Conservation (phyloP, 768 basidiomycete species). For the Agaricus blazei region DNA sequence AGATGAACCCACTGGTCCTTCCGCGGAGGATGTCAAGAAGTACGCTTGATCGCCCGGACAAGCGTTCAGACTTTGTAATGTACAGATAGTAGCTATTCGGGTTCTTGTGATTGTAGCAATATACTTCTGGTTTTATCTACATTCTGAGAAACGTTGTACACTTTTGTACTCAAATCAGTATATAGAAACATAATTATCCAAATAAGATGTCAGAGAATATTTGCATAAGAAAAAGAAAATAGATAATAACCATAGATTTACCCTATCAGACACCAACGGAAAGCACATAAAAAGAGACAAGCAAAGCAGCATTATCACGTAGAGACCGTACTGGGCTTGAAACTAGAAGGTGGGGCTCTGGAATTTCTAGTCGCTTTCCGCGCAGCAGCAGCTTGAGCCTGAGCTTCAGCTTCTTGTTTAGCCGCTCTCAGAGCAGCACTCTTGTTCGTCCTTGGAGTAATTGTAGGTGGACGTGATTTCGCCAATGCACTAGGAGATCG, state of each 20-base stretch:
- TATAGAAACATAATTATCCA: background rate
- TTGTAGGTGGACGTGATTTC: conserved; percentile 49
- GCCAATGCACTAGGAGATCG: conserved; percentile 14
- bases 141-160: no score
- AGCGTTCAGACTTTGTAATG: no score
- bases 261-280: background rate
- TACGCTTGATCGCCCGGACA: conserved; percentile 36
- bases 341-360: conserved; percentile 34
- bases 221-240: no score
- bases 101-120: background rate
- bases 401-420: conserved; percentile 56
- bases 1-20: conserved; percentile 64
- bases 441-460: conserved; percentile 66
- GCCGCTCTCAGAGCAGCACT: conserved; percentile 68
- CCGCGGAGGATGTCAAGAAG: conserved; percentile 56
- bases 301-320: conserved; percentile 1
- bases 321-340: conserved; percentile 27
- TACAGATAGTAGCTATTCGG: background rate
- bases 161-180: no score
- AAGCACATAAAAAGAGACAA: background rate
- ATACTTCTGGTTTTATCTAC: background rate
- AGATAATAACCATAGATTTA: background rate
- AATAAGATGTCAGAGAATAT: background rate
- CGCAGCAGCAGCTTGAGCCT: conserved; percentile 34
- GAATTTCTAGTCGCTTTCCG: conserved; percentile 22